Percentiles rank a stretch among this genome's conserved stretches.
Evolutionary conservation across 352 stramenopile genomes (phyloP).

Genomic region (Nothophytophthora sp.): DNA sequence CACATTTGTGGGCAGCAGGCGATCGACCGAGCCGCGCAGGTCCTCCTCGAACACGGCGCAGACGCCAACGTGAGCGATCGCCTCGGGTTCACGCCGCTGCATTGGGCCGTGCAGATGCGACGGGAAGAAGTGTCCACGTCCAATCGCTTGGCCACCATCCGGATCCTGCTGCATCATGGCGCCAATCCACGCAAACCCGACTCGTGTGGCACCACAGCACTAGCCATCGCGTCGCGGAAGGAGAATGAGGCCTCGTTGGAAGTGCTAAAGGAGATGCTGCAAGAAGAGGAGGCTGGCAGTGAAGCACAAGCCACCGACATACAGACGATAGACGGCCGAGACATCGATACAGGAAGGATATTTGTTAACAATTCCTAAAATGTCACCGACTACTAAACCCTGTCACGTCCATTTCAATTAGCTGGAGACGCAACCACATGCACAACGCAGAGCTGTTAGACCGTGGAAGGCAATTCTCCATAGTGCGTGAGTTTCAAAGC

Average conservation of each 20-base stretch:
- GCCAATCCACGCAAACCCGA: slow-evolving; percentile 47
- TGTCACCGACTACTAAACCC: slow-evolving; percentile 77
- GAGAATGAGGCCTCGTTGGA: slow-evolving; percentile 62
- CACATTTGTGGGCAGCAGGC: slow-evolving; percentile 83
- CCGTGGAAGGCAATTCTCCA: not conserved
- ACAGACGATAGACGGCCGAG: slow-evolving; percentile 16
- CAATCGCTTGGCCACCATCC: slow-evolving; percentile 74
- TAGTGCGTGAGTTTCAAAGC: not conserved
- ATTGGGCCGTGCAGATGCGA: slow-evolving; percentile 84
- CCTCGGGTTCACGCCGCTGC: slow-evolving; percentile 73
- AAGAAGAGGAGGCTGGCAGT: slow-evolving; percentile 15
- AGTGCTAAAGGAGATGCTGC: slow-evolving; percentile 60
- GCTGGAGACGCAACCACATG: slow-evolving; percentile 18
- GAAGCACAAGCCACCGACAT: slow-evolving; percentile 16
- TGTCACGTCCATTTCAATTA: slow-evolving; percentile 76
- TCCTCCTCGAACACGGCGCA: slow-evolving; percentile 66
- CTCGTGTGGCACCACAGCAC: slow-evolving; percentile 51
- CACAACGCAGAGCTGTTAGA: slow-evolving; percentile 1
- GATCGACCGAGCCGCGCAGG: slow-evolving; percentile 48
- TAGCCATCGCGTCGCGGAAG: slow-evolving; percentile 66
- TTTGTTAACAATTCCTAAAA: too few relatives aligned
- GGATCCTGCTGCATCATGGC: slow-evolving; percentile 61
- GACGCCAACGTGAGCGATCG: slow-evolving; percentile 60
- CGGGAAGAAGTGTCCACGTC: slow-evolving; percentile 66
- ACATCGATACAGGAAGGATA: too few relatives aligned